Base-by-base conservation (phyloP, 306 rosid species). In the Pueraria montana region DNA sequence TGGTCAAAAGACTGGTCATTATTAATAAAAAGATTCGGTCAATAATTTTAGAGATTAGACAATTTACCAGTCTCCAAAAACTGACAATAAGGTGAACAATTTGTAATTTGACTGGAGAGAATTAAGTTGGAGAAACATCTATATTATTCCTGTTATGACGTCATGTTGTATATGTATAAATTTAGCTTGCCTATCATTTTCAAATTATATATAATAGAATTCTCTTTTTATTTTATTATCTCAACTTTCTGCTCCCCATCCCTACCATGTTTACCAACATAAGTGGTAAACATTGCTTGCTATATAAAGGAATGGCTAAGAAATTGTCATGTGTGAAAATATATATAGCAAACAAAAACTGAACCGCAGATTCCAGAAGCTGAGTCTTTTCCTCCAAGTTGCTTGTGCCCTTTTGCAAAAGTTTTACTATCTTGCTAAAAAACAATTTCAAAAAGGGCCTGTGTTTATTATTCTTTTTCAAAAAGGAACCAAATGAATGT, bases 401-500 rank as follows among this genome's bases (percentile, higher is more conserved):
- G 27, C 5, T 62, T 26, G n/a, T 17, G 34, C 9, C 18, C 49
- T 62, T 78, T 64, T 32, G 23, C 14, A 3, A 79, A 64, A 78
- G 82, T 49, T 50, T 30, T 49, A 12, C 52, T 12, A 3, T 27
- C 34, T 55, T 77, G 32, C 62, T 14, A 48, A 65, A 63, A 6
- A 4, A 5, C 26, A 49, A 21, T n/a, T n/a, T 38, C 34, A 27
- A 68, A 61, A 68, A 61, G 14, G 42, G 79, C 21, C 0, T 17
- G 9, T 59, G 62, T 11, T 21, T 76, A 40, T 68, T 69, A 53
- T 38, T 34, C 46, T 16, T 24, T 55, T 20, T 38, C 3, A 48
- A 68, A 71, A 52, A 24, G 27, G 36, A 71, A 17, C 26, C 27
- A 72, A 49, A 63, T 64, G 74, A 76, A 83, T 62, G 58, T 48